Conservation (phyloP, 164 flowering plant species). For the Dillenia turbinata region DNA sequence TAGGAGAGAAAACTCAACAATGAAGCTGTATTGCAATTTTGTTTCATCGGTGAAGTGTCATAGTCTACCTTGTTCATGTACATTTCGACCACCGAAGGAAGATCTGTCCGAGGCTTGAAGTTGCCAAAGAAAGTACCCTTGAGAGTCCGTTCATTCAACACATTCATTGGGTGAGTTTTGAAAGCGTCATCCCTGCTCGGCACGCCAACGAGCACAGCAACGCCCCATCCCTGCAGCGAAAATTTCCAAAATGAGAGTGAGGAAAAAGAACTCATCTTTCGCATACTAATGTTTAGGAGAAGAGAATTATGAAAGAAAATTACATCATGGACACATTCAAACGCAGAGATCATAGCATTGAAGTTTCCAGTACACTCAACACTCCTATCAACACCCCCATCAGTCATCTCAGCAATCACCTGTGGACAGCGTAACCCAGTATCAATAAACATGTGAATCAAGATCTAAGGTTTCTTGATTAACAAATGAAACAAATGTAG, state of each 20-base stretch:
- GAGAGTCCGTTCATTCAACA: conserved; percentile 65
- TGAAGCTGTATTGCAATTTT: too few species aligned
- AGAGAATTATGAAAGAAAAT: not conserved
- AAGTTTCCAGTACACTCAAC: conserved; percentile 49
- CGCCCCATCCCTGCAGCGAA: conserved; percentile 66
- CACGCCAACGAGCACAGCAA: conserved; percentile 65
- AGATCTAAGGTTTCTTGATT: too few species aligned
- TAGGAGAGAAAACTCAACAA: not conserved
- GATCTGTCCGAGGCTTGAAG: conserved; percentile 57
- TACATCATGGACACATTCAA: conserved; percentile 53
- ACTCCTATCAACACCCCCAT: conserved; percentile 53
- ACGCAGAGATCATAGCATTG: conserved; percentile 52
- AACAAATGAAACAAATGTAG: not conserved
- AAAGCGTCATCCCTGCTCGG: conserved; percentile 54
- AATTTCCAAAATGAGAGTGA: not conserved
- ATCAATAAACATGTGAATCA: too few species aligned
- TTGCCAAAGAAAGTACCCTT: conserved; percentile 74
- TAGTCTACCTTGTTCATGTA: conserved; percentile 66
- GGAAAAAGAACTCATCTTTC: not conserved
- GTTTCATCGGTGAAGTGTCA: too few species aligned
- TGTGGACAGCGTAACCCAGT: not conserved
- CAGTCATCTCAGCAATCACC: conserved; percentile 58
- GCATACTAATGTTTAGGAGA: too few species aligned
- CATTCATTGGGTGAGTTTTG: conserved; percentile 58
- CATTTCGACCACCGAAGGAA: conserved; percentile 62